phyloP scores from a whole-genome alignment of 345 rosid genomes.

The Raphanus sativus region DNA sequence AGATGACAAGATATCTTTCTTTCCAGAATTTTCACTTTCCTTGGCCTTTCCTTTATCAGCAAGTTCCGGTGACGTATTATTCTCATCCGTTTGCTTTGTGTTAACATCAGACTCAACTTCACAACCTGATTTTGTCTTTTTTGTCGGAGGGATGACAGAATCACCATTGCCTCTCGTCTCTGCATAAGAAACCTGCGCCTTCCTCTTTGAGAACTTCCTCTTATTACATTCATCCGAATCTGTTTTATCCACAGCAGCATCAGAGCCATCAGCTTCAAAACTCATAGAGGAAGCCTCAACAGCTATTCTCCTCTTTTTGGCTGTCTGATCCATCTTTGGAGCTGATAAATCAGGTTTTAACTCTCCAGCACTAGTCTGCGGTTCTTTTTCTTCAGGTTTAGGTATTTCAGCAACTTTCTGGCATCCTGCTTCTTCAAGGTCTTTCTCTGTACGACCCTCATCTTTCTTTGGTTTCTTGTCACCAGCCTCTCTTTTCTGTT shows the following conservation, averaged over 20 bases:
- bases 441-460: slow-evolving; percentile 31
- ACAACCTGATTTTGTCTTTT: slow-evolving; percentile 39
- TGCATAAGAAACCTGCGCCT: slow-evolving; percentile 41
- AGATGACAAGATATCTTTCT: slow-evolving; percentile 30
- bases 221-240: slow-evolving; percentile 23
- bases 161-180: slow-evolving; percentile 42
- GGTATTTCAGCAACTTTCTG: slow-evolving; percentile 24
- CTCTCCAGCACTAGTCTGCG: slow-evolving; percentile 22
- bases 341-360: slow-evolving; percentile 32
- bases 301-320: slow-evolving; percentile 46
- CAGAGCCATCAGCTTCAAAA: slow-evolving; percentile 39
- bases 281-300: slow-evolving; percentile 41
- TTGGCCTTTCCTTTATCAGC: slow-evolving; percentile 32
- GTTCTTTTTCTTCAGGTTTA: slow-evolving; percentile 27
- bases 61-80: slow-evolving; percentile 24
- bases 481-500: slow-evolving; percentile 26
- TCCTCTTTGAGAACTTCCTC: slow-evolving; percentile 56
- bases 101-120: slow-evolving; percentile 16
- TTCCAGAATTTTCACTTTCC: slow-evolving; percentile 19
- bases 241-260: slow-evolving; percentile 33
- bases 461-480: slow-evolving; percentile 42
- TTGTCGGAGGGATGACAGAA: slow-evolving; percentile 39
- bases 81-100: slow-evolving; percentile 20
- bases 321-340: slow-evolving; percentile 31
- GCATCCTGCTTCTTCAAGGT: slow-evolving; percentile 15